phyloP scores from a whole-genome alignment of 441 rosid species.

The Lepidium campestre region DNA sequence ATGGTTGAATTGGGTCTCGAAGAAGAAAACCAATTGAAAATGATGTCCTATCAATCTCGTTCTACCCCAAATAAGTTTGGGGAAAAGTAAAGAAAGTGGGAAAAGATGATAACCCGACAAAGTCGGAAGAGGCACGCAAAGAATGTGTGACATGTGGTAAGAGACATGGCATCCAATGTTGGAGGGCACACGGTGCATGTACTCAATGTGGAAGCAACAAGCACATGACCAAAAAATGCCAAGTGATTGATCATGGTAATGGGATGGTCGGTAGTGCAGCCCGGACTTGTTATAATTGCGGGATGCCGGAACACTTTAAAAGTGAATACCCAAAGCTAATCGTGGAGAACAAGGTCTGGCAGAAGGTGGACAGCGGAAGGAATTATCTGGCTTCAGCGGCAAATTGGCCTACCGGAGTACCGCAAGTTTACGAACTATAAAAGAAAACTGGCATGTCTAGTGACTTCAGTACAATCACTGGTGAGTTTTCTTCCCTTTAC shows the following conservation, averaged over 20 bases:
- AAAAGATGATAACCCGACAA: background rate
- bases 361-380: fast-evolving
- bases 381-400: fast-evolving
- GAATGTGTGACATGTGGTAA: background rate
- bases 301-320: background rate
- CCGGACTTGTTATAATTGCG: background rate
- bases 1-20: background rate
- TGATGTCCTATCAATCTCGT: too few relatives aligned
- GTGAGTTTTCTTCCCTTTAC: background rate
- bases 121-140: background rate
- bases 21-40: background rate
- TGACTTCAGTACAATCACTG: background rate
- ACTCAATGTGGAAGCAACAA: background rate
- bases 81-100: background rate
- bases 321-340: background rate
- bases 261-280: background rate
- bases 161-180: background rate
- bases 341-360: fast-evolving
- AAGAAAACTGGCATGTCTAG: background rate
- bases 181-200: background rate
- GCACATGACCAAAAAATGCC: background rate
- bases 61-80: too few relatives aligned
- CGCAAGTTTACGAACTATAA: background rate
- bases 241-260: background rate
- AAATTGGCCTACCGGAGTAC: background rate